Base-by-base conservation (phyloP, 2,329 filamentous ascomycete genomes). In the Parastagonospora nodorum region DNA sequence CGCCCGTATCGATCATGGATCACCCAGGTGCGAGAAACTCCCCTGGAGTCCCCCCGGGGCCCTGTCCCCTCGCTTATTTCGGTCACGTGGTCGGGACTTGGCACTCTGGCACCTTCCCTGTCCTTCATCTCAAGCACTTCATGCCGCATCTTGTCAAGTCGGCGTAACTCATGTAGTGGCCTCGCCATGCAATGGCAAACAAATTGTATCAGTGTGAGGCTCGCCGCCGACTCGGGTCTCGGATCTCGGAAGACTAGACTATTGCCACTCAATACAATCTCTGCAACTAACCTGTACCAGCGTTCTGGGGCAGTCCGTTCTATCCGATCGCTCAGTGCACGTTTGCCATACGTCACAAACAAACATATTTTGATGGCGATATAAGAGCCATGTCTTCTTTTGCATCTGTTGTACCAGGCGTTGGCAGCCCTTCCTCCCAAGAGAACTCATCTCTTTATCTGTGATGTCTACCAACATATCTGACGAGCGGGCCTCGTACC, bases 401-500 rank as follows among this genome's bases (percentile, higher is more conserved):
- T 24, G 19, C 19, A 24, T 24, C 19, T 24, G 19, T 24, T 24
- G 19, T 24, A 24, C 19, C 19, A 5, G 19, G 19, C 19, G 19
- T 24, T 32, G 30, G 30, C n/a, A 32, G 30, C 30, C 30, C 19
- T 24, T 24, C 5, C 19, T 24, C n/a, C 3, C 10, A 32, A 10
- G 30, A n/a, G n/a, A 10, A 32, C 30, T 32, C 10, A 4, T 32
- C n/a, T 10, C n/a, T 10, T 32, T 32, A 32, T n/a, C 27, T 32
- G 42, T 28, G 12, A 51, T 51, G 49, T 47, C 49, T n/a, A 38
- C 42, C 27, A 35, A 42, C n/a, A 33, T 51, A 12, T 47, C 43
- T 8, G 11, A 35, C 19, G 33, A 51, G 35, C 33, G 38, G 15
- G 16, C 28, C n/a, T 51, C 49, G 0, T 51, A 47, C 12, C 43